Evolutionary conservation across 2,329 filamentous ascomycete species (phyloP).

Genomic region (Aureobasidium sp.): DNA sequence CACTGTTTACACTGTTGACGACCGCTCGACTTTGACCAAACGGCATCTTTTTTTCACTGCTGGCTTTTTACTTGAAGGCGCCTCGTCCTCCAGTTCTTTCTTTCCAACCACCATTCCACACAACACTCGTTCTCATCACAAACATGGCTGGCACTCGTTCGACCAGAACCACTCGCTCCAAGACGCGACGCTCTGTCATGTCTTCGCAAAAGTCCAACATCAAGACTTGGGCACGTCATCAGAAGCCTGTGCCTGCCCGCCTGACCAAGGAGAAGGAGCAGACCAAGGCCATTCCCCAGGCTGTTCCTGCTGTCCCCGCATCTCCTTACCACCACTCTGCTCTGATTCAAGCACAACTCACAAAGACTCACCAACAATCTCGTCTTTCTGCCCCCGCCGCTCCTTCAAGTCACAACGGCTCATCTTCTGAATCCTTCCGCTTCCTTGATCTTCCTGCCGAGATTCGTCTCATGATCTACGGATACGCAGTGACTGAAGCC

Average conservation of each 20-base stretch:
- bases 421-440: neutral
- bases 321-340: slow-evolving; percentile 8
- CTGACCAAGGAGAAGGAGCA: slow-evolving; percentile 1
- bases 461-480: slow-evolving; percentile 18
- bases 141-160: slow-evolving; percentile 11
- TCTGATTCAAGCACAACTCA: slow-evolving; percentile 11
- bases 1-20: slow-evolving; percentile 16
- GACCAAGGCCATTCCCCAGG: neutral
- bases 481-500: slow-evolving; percentile 4
- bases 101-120: slow-evolving; percentile 7
- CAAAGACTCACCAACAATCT: slow-evolving; percentile 2
- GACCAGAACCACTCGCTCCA: slow-evolving; percentile 6
- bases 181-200: slow-evolving; percentile 12
- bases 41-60: slow-evolving; percentile 3
- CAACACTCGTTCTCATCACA: neutral
- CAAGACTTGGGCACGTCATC: slow-evolving; percentile 11
- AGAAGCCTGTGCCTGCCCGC: slow-evolving; percentile 7
- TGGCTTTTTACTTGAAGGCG: slow-evolving; percentile 13
- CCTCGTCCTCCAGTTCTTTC: slow-evolving; percentile 8
- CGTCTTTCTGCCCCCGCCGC: neutral
- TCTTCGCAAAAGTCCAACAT: slow-evolving; percentile 8
- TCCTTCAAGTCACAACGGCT: neutral
- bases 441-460: slow-evolving; percentile 18
- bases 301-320: neutral
- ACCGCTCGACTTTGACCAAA: slow-evolving; percentile 2